These are phyloP conservation scores for Phytophthora boehmeriae DNA, from an alignment of 352 stramenopile genomes.

Conservation along the genomic window DNA sequence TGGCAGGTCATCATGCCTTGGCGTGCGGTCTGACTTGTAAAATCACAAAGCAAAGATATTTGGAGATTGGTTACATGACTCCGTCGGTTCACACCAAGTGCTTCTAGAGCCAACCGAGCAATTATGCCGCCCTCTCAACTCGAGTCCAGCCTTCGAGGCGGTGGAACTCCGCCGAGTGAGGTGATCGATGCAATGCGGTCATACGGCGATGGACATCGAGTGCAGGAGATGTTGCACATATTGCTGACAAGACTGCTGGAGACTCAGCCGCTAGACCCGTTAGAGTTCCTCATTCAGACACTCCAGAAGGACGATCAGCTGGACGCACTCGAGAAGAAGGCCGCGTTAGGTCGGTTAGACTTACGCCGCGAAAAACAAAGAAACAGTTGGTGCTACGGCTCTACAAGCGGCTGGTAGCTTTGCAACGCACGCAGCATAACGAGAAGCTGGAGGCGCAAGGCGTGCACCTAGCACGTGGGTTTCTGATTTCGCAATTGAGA, in stretches of 20 bases:
- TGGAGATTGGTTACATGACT: background rate
- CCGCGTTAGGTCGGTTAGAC: slow-evolving; percentile 55
- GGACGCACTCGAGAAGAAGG: slow-evolving; percentile 53
- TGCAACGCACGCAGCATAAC: slow-evolving; percentile 56
- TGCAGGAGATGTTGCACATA: slow-evolving; percentile 68
- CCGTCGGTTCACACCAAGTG: slow-evolving; percentile 10
- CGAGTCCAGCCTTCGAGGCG: slow-evolving; percentile 18
- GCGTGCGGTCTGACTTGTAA: too few relatives aligned
- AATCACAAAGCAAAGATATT: too few relatives aligned
- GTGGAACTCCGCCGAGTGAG: slow-evolving; percentile 28
- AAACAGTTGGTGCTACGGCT: slow-evolving; percentile 48
- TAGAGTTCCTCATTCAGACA: slow-evolving; percentile 68
- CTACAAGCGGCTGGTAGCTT: slow-evolving; percentile 58
- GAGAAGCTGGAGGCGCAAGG: slow-evolving; percentile 34
- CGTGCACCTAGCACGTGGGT: slow-evolving; percentile 39
- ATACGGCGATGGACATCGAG: slow-evolving; percentile 63
- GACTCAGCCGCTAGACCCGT: slow-evolving; percentile 66
- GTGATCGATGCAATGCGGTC: slow-evolving; percentile 63
- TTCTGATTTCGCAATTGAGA: slow-evolving; percentile 53
- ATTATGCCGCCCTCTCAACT: slow-evolving; percentile 42
- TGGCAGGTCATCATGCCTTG: background rate
- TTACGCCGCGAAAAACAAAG: slow-evolving; percentile 70
- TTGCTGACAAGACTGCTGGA: slow-evolving; percentile 64
- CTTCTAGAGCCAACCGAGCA: background rate
- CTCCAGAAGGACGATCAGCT: slow-evolving; percentile 58